Evolutionary conservation across 371 early-diverging fungal genomes (phyloP).

Genomic region (Apophysomyces sp.): DNA sequence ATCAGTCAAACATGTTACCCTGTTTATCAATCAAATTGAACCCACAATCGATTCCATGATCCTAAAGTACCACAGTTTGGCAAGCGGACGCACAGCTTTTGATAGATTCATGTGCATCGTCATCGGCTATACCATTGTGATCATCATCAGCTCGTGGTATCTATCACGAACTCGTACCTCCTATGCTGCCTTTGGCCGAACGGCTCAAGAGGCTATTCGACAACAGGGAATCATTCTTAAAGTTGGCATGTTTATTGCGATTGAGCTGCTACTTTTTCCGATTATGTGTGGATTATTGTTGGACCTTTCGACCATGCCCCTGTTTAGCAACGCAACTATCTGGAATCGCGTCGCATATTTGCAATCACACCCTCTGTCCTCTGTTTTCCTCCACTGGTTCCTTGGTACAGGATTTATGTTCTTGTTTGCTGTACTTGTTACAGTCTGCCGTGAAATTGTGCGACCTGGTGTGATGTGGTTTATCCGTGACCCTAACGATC

Average conservation of each 20-base stretch:
- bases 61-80: constrained; percentile 23
- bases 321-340: constrained; percentile 66
- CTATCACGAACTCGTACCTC: constrained; percentile 19
- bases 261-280: constrained; percentile 88
- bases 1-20: background rate
- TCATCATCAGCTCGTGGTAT: constrained; percentile 27
- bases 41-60: background rate
- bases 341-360: constrained; percentile 52
- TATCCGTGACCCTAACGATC: constrained; percentile 93
- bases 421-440: constrained; percentile 81
- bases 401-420: constrained; percentile 91
- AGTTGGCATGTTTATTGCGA: constrained; percentile 74
- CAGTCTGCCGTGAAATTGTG: constrained; percentile 72
- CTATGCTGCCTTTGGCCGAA: constrained; percentile 32
- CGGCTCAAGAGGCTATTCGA: constrained; percentile 44
- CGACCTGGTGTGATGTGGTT: constrained; percentile 96
- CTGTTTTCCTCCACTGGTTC: constrained; percentile 85
- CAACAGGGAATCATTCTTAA: constrained; percentile 61
- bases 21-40: background rate
- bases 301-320: constrained; percentile 71
- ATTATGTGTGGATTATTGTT: constrained; percentile 82
- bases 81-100: constrained; percentile 20
- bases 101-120: constrained; percentile 32
- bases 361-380: constrained; percentile 61
- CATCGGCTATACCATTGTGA: constrained; percentile 28